Percentiles rank a stretch among this genome's conserved stretches.
Conservation (phyloP, 2,329 filamentous ascomycete genomes). For the Trichoderma sp. region DNA sequence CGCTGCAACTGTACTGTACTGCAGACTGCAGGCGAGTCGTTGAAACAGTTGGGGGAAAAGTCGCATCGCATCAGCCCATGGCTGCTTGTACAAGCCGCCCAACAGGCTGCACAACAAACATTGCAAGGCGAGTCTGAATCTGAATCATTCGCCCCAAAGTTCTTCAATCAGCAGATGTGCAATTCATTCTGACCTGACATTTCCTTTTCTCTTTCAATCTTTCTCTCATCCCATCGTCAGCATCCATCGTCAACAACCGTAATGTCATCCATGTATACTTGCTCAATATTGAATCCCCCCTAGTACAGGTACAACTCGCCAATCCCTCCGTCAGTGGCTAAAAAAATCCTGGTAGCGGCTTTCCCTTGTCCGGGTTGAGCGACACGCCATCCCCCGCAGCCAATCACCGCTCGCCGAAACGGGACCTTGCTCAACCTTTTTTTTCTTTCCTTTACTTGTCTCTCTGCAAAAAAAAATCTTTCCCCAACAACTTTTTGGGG, state of each 20-base stretch:
- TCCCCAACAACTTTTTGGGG: slow-evolving; percentile 34
- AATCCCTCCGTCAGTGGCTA: not conserved
- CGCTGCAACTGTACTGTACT: too few relatives aligned
- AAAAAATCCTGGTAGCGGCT: not conserved
- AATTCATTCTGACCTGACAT: not conserved
- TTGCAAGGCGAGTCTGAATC: not conserved
- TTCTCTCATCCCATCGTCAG: not conserved
- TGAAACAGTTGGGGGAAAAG: slow-evolving; percentile 21
- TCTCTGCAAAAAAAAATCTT: slow-evolving; percentile 19
- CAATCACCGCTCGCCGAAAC: slow-evolving; percentile 21
- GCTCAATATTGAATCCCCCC: not conserved
- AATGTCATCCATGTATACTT: not conserved
- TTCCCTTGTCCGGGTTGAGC: not conserved
- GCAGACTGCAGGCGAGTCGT: not conserved
- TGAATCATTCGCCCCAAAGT: not conserved
- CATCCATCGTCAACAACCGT: not conserved
- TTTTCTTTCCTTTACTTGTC: slow-evolving; percentile 24
- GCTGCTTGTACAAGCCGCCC: not conserved
- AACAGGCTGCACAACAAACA: not conserved
- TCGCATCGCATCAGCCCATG: not conserved
- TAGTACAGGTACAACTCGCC: not conserved
- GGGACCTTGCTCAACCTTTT: slow-evolving; percentile 22
- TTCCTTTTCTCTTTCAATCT: not conserved
- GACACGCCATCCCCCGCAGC: not conserved
- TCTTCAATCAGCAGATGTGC: not conserved